These are phyloP conservation scores for Oxytropis ochrocephala DNA, from an alignment of 306 rosid genomes.

Conservation along the genomic window DNA sequence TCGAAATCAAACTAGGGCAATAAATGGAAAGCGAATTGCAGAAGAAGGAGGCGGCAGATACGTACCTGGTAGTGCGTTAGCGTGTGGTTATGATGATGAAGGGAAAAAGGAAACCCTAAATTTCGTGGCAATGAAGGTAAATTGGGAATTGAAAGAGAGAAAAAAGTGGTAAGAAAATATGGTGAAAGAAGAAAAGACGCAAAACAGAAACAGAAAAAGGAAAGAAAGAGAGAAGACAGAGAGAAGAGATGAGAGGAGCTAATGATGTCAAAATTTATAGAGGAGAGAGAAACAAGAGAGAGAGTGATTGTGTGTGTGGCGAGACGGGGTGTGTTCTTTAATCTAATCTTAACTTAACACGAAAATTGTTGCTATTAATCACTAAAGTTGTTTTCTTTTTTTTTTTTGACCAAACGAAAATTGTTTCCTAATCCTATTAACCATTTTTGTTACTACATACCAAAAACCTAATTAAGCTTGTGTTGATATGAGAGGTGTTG, in stretches of 20 bases:
- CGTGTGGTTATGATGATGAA: not conserved
- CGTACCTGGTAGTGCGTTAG: constrained; percentile 43
- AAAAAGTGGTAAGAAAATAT: not conserved
- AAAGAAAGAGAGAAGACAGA: not conserved
- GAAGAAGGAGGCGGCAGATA: constrained; percentile 6
- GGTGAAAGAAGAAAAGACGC: constrained; percentile 16
- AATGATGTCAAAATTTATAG: constrained; percentile 32
- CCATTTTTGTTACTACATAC: not conserved
- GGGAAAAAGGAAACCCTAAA: constrained; percentile 30
- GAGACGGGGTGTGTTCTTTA: not conserved
- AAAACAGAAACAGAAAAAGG: not conserved
- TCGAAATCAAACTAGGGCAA: constrained; percentile 29
- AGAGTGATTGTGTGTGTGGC: not conserved
- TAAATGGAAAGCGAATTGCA: constrained; percentile 15
- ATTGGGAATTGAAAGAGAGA: constrained; percentile 11
- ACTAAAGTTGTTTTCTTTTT: too few relatives aligned
- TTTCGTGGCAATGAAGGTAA: constrained; percentile 12
- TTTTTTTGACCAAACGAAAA: too few relatives aligned
- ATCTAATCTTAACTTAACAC: constrained; percentile 13
- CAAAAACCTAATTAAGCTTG: not conserved
- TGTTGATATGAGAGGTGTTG: too few relatives aligned
- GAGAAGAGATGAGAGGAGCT: constrained; percentile 10
- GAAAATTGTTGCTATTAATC: not conserved
- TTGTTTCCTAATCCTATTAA: too few relatives aligned
- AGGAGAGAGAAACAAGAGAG: constrained; percentile 23